phyloP scores from a whole-genome alignment of 1,139 yeast genomes.

The Pichia sp. region DNA sequence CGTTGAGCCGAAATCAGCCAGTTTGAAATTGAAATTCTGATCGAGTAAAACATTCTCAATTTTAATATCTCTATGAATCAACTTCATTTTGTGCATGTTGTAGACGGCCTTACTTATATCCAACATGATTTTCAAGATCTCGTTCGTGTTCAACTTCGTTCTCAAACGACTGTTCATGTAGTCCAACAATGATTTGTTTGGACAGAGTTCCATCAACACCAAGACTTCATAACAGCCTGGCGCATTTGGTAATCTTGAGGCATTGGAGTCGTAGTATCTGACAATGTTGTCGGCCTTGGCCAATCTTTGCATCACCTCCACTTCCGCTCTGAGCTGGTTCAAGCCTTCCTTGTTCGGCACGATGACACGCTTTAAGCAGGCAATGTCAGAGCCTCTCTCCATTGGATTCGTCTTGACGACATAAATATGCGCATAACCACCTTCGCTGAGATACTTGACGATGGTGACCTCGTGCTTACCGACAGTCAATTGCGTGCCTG shows the following conservation, averaged over 20 bases:
- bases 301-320: conserved; percentile 75
- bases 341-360: conserved; percentile 71
- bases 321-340: conserved; percentile 67
- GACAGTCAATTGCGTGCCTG: conserved; percentile 27
- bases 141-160: conserved; percentile 59
- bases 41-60: conserved; percentile 75
- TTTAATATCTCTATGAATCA: conserved; percentile 76
- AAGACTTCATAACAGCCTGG: conserved; percentile 65
- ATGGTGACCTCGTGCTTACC: conserved; percentile 28
- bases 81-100: conserved; percentile 63
- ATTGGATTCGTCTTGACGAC: conserved; percentile 55
- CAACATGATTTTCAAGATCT: conserved; percentile 63
- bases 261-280: conserved; percentile 73
- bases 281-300: conserved; percentile 59
- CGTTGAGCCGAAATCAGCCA: conserved; percentile 81
- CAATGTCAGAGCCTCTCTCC: conserved; percentile 34
- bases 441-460: conserved; percentile 29
- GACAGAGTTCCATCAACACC: conserved; percentile 76
- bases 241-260: conserved; percentile 48
- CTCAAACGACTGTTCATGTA: conserved; percentile 71
- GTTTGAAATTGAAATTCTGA: conserved; percentile 50
- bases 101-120: conserved; percentile 68
- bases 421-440: conserved; percentile 82
- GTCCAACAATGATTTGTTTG: conserved; percentile 68
- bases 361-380: conserved; percentile 69